phyloP scores from a whole-genome alignment of 2,329 filamentous ascomycete genomes.

The Diaporthe caulivora region DNA sequence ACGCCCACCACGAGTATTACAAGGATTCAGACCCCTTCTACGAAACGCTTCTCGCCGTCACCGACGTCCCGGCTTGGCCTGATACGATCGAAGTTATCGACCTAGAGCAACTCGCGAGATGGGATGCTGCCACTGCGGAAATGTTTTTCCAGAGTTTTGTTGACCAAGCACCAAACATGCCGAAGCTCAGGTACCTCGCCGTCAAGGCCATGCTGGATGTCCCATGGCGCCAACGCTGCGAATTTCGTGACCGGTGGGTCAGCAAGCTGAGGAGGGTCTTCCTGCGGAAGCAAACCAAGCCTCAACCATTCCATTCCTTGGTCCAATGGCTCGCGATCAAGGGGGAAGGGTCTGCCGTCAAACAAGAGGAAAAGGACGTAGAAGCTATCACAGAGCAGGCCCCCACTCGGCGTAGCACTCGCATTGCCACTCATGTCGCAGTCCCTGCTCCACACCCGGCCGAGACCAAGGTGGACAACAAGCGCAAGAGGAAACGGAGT shows the following conservation, averaged over 20 bases:
- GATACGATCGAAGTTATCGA: constrained; percentile 77
- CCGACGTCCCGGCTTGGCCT: constrained; percentile 84
- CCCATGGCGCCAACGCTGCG: constrained; percentile 84
- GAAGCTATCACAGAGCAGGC: neutral
- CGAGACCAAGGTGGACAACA: constrained; percentile 18
- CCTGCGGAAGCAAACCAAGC: constrained; percentile 54
- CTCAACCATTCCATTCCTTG: constrained; percentile 38
- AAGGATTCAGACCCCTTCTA: constrained; percentile 83
- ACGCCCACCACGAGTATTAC: constrained; percentile 74
- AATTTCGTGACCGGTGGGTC: constrained; percentile 84
- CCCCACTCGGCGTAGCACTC: constrained; percentile 46
- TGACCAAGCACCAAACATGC: constrained; percentile 75
- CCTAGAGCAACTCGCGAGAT: constrained; percentile 82
- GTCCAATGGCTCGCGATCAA: constrained; percentile 35
- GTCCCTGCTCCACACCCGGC: constrained; percentile 21
- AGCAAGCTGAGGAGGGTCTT: constrained; percentile 77
- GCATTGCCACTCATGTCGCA: constrained; percentile 44
- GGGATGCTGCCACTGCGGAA: constrained; percentile 76
- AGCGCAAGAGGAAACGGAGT: constrained; percentile 35
- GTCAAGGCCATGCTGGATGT: constrained; percentile 84
- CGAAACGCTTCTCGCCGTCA: constrained; percentile 71
- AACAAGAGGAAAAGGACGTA: constrained; percentile 2
- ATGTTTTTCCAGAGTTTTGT: constrained; percentile 85
- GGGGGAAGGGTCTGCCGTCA: neutral
- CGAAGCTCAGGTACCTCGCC: constrained; percentile 75